Evolutionary conservation across 2,329 filamentous ascomycete genomes (phyloP).

Genomic region (Penicillium paneum): DNA sequence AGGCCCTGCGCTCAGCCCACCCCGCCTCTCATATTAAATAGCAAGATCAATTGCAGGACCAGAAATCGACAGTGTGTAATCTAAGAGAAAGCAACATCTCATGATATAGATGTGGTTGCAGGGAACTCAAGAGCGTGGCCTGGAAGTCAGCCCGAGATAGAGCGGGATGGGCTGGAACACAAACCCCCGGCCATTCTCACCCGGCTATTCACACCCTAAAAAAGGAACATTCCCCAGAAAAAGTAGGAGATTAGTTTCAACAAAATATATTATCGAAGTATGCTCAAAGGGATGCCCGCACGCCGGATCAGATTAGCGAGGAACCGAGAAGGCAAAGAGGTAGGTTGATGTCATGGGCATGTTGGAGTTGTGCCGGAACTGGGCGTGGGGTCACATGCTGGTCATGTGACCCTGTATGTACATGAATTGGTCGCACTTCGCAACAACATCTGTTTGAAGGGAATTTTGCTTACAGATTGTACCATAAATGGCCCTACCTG

Average conservation of each 20-base stretch:
- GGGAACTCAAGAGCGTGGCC: background rate
- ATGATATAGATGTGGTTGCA: background rate
- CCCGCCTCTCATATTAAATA: conserved; percentile 1
- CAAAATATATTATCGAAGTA: background rate
- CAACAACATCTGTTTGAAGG: too few relatives aligned
- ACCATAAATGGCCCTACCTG: background rate
- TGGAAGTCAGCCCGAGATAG: conserved; percentile 7
- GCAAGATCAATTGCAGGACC: background rate
- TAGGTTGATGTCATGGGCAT: conserved; percentile 10
- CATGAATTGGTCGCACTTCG: too few relatives aligned
- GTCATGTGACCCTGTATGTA: too few relatives aligned
- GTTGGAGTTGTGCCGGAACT: conserved; percentile 5
- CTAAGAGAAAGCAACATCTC: conserved; percentile 5
- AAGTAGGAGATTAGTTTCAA: background rate
- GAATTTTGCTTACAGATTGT: background rate
- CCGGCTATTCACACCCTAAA: background rate
- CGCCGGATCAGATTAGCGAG: background rate
- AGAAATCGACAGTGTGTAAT: conserved; percentile 2
- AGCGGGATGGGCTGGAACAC: conserved; percentile 9
- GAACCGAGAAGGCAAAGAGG: background rate
- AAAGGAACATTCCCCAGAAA: background rate
- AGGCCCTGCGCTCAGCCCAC: background rate
- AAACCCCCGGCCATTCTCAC: background rate
- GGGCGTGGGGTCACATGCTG: conserved; percentile 3
- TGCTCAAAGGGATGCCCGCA: background rate